Percentiles rank a stretch among this genome's conserved stretches.
Conservation (phyloP, 2,329 filamentous ascomycete species). For the Pseudocercospora musae region DNA sequence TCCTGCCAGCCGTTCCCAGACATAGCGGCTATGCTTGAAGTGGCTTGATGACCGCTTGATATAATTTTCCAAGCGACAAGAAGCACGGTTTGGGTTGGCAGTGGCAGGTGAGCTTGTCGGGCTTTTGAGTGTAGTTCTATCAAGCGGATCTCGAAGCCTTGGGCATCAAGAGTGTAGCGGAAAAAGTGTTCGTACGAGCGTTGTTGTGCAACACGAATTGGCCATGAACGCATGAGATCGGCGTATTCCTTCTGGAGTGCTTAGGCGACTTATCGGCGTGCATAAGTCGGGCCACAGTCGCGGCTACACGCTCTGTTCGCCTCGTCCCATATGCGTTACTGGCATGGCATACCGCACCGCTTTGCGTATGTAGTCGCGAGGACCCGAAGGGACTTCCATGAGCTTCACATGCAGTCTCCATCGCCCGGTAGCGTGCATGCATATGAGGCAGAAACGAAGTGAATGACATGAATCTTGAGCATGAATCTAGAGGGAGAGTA, state of each 20-base stretch:
- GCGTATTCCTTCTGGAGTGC: neutral
- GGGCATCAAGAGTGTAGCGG: neutral
- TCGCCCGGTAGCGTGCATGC: too few species aligned
- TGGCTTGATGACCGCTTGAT: neutral
- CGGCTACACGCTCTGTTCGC: neutral
- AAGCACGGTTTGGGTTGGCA: conserved; percentile 1
- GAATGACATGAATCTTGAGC: neutral
- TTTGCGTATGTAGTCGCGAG: neutral
- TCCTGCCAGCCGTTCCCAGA: neutral
- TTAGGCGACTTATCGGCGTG: neutral
- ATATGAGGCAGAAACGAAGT: neutral
- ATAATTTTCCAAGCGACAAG: neutral
- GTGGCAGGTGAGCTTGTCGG: conserved; percentile 8
- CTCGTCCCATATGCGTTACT: neutral
- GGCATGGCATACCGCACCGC: neutral
- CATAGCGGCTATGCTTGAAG: neutral
- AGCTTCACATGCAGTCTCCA: too few species aligned
- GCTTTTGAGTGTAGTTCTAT: neutral
- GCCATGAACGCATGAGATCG: neutral
- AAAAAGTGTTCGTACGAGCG: neutral
- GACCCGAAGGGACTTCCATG: neutral
- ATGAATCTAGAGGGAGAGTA: neutral
- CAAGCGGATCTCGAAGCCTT: neutral
- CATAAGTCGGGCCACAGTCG: neutral
- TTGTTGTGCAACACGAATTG: neutral